Evolutionary conservation across 2,329 filamentous ascomycete species (phyloP), one percentile per base, ranked within the genome.

Genomic region (Ilyonectria sp.): DNA sequence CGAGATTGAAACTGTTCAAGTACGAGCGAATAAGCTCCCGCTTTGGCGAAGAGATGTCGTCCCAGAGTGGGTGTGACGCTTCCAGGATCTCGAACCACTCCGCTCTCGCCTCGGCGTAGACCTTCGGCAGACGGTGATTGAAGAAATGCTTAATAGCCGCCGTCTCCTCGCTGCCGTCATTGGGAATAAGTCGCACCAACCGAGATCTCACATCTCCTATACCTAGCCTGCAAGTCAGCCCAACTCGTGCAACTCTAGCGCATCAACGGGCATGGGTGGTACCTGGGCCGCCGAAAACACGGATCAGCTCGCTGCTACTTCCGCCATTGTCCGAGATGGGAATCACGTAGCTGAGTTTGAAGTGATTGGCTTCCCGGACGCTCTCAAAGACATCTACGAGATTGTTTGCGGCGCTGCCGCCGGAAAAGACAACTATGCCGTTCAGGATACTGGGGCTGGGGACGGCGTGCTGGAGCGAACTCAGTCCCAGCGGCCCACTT

Each of bases 321-420:
- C 95, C 95, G 55, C 95, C 95, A 81, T 98, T 98, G 82, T 98
- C 95, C 71, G 93, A 96, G 78, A 98, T 97, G 40, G 95, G 95
- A 59, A 98, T 97, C 66, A 98, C 90, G 80, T 97, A 97, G 81
- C 90, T 94, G 47, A 97, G 82, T 3, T 87, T 84, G 76, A 92
- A 92, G 46, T 87, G 82, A 69, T 92, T 93, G 73, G 87, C 91
- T 69, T 90, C 81, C 13, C 89, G 85, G 37, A 93, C 85, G 19
- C 84, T 83, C 73, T 89, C 91, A 81, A 98, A 98, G 11, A 97
- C 93, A 79, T 98, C 95, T 46, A 98, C 95, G 6, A 98, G 88
- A 76, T 89, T 97, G 78, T 98, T 98, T 6, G 95, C 94, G n/a
- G 95, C 95, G 73, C 94, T 97, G 60, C 95, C 95, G 44, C 94